These are phyloP conservation scores for Decorospora gaudefroyi DNA, from an alignment of 2,329 filamentous ascomycete species.

Conservation along the genomic window DNA sequence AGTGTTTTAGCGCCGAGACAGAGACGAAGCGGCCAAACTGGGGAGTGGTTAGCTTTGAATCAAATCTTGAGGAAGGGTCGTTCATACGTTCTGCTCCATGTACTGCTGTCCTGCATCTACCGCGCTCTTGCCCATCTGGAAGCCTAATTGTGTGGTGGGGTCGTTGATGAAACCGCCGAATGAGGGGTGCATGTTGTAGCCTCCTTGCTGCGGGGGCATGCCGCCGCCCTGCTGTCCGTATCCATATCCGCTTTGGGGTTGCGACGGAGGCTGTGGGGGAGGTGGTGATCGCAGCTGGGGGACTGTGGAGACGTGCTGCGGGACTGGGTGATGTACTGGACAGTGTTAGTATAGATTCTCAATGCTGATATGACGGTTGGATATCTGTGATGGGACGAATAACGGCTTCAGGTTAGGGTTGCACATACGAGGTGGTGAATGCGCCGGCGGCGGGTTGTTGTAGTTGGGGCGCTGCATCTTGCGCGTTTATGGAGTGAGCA, in stretches of 20 bases:
- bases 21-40: conserved; percentile 84
- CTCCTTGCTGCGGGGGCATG: conserved; percentile 48
- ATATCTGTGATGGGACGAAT: too few species aligned
- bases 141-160: conserved; percentile 89
- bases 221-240: conserved; percentile 68
- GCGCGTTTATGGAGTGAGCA: conserved; percentile 1
- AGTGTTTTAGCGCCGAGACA: conserved; percentile 91
- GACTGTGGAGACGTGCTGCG: conserved; percentile 97
- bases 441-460: conserved; percentile 68
- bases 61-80: not conserved
- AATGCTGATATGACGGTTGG: not conserved
- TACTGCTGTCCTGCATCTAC: conserved; percentile 92
- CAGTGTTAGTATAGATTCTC: not conserved
- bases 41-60: conserved; percentile 2
- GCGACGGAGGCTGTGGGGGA: conserved; percentile 72
- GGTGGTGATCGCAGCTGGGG: conserved; percentile 95
- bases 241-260: conserved; percentile 68
- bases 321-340: conserved; percentile 80
- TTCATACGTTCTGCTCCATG: conserved; percentile 86
- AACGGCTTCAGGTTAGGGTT: not conserved
- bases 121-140: conserved; percentile 90
- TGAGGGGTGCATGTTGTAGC: conserved; percentile 57
- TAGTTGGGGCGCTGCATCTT: conserved; percentile 87
- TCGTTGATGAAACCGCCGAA: conserved; percentile 97
- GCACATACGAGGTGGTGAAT: conserved; percentile 74